These are phyloP conservation scores for Kodamaea kakaduensis DNA, from an alignment of 805 yeast genomes.

Conservation along the genomic window DNA sequence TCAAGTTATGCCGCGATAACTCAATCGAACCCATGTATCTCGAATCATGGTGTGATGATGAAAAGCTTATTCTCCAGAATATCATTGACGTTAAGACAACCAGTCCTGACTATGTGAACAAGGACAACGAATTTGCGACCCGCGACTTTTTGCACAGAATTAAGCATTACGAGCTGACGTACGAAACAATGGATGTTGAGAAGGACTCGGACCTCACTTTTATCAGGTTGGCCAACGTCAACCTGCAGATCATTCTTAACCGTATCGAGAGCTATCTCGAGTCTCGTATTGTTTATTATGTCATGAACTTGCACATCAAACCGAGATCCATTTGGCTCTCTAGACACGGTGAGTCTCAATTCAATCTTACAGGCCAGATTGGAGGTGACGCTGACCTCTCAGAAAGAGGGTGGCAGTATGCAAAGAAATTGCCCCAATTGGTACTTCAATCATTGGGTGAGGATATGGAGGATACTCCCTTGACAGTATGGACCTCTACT, in stretches of 20 bases:
- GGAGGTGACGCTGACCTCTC: constrained; percentile 92
- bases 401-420: constrained; percentile 80
- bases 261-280: constrained; percentile 84
- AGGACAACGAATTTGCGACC: constrained; percentile 68
- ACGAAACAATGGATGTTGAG: constrained; percentile 63
- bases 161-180: constrained; percentile 63
- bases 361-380: constrained; percentile 87
- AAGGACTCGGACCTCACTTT: constrained; percentile 68
- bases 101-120: constrained; percentile 73
- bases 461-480: constrained; percentile 45
- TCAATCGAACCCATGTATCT: constrained; percentile 85
- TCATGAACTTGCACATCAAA: constrained; percentile 91
- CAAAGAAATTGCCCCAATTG: constrained; percentile 72
- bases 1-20: constrained; percentile 57
- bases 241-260: constrained; percentile 84
- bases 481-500: constrained; percentile 96
- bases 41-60: constrained; percentile 88
- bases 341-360: constrained; percentile 93
- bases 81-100: constrained; percentile 82
- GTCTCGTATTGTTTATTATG: constrained; percentile 88
- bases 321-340: constrained; percentile 92
- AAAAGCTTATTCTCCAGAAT: constrained; percentile 71
- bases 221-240: constrained; percentile 82
- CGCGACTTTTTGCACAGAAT: constrained; percentile 72
- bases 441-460: constrained; percentile 63